Evolutionary conservation across 768 basidiomycete species (phyloP).

Genomic region (Leccinum aurantiacum): DNA sequence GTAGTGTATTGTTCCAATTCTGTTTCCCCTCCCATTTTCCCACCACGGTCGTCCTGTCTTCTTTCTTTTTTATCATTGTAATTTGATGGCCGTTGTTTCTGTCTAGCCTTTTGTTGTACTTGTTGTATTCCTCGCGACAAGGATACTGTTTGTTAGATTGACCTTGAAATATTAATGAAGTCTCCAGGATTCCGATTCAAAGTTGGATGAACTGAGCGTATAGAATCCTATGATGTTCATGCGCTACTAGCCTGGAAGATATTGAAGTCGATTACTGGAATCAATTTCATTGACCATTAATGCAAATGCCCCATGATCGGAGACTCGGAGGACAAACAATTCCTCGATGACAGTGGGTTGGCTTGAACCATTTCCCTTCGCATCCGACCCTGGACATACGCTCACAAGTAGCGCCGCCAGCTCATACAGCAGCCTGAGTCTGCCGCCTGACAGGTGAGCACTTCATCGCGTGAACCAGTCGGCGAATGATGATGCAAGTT

Average conservation of each 20-base stretch:
- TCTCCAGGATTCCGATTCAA: background rate
- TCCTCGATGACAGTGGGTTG: no score
- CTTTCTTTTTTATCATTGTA: constrained; percentile 1
- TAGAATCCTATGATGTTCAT: no score
- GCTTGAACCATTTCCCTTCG: background rate
- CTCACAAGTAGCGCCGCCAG: background rate
- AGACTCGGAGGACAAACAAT: no score
- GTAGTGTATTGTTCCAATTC: constrained; percentile 8
- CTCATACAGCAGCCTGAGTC: background rate
- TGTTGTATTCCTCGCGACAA: constrained; percentile 2
- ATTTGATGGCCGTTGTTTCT: constrained; percentile 5
- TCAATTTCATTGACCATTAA: no score
- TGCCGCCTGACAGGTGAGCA: background rate
- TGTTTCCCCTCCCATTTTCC: background rate
- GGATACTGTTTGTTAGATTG: background rate
- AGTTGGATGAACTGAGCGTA: background rate
- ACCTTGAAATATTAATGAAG: background rate
- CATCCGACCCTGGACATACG: background rate
- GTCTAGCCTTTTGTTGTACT: constrained; percentile 7
- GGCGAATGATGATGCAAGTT: background rate
- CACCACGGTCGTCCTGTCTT: constrained; percentile 2
- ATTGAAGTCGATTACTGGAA: no score
- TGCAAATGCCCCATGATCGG: no score
- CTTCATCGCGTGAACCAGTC: background rate
- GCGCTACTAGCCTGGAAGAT: no score